phyloP scores from a whole-genome alignment of 2,329 filamentous ascomycete species.

The Pseudofabraea citricarpa region DNA sequence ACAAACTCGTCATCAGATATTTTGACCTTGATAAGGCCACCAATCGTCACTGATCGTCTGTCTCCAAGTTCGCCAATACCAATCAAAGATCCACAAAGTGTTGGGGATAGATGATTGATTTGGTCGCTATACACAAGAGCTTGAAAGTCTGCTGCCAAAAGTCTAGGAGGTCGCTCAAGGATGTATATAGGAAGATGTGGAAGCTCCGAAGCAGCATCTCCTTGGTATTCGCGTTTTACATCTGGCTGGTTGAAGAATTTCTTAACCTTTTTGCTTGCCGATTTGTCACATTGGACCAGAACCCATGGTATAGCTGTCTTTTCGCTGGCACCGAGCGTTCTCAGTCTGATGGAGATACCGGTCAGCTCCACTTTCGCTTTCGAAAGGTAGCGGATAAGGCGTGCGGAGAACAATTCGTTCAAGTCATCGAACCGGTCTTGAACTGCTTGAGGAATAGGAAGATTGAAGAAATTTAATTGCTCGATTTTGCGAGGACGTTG shows the following conservation, averaged over 20 bases:
- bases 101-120: neutral
- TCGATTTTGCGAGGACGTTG: neutral
- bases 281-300: slow-evolving; percentile 18
- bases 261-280: slow-evolving; percentile 9
- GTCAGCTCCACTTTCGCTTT: slow-evolving; percentile 9
- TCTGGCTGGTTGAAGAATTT: slow-evolving; percentile 15
- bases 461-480: neutral
- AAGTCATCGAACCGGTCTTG: neutral
- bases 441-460: neutral
- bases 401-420: neutral
- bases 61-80: neutral
- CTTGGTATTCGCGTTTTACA: slow-evolving; percentile 10
- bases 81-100: neutral
- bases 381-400: slow-evolving; percentile 8
- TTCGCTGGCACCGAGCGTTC: slow-evolving; percentile 19
- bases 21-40: neutral
- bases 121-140: neutral
- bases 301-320: slow-evolving; percentile 16
- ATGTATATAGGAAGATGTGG: slow-evolving; percentile 5
- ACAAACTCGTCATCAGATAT: neutral
- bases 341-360: slow-evolving; percentile 15
- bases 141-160: no score
- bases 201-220: slow-evolving; percentile 4
- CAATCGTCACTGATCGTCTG: slow-evolving; percentile 2
- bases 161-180: slow-evolving; percentile 1